A percentile compares a stretch with the other conserved stretches of the same genome.
Evolutionary conservation across 2,329 filamentous ascomycete genomes (phyloP).

Genomic region (Neonectria coccinea): DNA sequence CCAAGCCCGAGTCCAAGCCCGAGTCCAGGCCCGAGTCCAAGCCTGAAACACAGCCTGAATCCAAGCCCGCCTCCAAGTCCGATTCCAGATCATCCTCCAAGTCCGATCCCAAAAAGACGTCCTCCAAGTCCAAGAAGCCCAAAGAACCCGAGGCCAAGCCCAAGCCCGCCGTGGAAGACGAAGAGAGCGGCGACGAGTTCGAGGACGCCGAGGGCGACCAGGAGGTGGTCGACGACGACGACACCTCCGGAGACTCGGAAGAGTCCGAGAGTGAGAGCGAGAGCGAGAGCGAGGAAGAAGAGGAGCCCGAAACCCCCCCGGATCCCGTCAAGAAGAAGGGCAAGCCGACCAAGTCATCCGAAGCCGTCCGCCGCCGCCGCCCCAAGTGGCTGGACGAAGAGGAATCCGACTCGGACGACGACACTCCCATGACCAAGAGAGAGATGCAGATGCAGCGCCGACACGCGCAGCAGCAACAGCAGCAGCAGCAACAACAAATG

Average conservation of each 20-base stretch:
- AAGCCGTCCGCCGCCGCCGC: neutral
- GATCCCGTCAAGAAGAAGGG: constrained; percentile 16
- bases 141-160: neutral
- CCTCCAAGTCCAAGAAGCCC: constrained; percentile 11
- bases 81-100: constrained; percentile 6
- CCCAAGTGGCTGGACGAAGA: constrained; percentile 20
- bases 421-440: constrained; percentile 7
- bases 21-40: constrained; percentile 1
- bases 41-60: constrained; percentile 16
- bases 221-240: constrained; percentile 17
- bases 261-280: constrained; percentile 30
- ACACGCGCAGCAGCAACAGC: constrained; percentile 35
- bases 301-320: constrained; percentile 41
- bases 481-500: constrained; percentile 22
- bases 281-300: constrained; percentile 39
- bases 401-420: constrained; percentile 21
- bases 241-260: constrained; percentile 13
- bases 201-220: constrained; percentile 34
- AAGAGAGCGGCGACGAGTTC: constrained; percentile 31
- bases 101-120: neutral
- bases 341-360: constrained; percentile 22
- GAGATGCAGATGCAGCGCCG: constrained; percentile 18
- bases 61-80: constrained; percentile 14
- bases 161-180: constrained; percentile 9
- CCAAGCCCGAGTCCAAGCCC: constrained; percentile 15